Evolutionary conservation across 306 rosid species (phyloP), one percentile per base, ranked within the genome.

Genomic region (Rosa persica): DNA sequence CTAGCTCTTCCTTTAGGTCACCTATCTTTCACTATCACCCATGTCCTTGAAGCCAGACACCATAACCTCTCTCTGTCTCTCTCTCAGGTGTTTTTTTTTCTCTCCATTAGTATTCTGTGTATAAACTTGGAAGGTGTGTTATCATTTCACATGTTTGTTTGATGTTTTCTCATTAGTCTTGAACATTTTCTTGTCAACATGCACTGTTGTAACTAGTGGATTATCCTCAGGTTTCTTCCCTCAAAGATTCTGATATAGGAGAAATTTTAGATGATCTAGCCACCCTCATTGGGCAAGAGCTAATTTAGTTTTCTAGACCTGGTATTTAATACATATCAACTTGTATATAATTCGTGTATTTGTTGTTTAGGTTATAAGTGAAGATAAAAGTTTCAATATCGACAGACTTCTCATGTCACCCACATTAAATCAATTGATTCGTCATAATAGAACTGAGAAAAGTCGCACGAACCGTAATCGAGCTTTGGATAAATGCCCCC

Each of bases 201-300:
- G 76, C 75, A 60, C 42, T 39, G 78, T 46, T 67, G 65, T 46
- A 16, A 85, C 76, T 19, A 23, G 36, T 40, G 60, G n/a, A 76
- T 67, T 69, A 4, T 16, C 46, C 15, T 76, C 82, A 95, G 98
- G 93, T 95, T 77, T 95, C 97, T 89, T 97, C 98, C 34, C 76
- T 92, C 69, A 95, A 95, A 92, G 90, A 97, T 89, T 95, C 98
- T 65, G 97, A 97, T 79, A 89, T 92, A 80, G 98, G 97, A 77
- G 97, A 92, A 74, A 90, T 73, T 74, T 79, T 92, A 73, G 95
- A 92, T 5, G 97, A 95, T 88, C 95, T 91, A 78, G 89, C 97
- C 16, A 65, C 90, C 81, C 86, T 88, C 70, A 92, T 93, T 0
- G 96, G 93, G 66, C 97, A 91, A 84, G 98, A 92, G 98, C 97